Percentiles rank a stretch among this genome's conserved stretches.
Evolutionary conservation across 257 asterid species (phyloP).

Genomic region (Solanum ahanhuiri): DNA sequence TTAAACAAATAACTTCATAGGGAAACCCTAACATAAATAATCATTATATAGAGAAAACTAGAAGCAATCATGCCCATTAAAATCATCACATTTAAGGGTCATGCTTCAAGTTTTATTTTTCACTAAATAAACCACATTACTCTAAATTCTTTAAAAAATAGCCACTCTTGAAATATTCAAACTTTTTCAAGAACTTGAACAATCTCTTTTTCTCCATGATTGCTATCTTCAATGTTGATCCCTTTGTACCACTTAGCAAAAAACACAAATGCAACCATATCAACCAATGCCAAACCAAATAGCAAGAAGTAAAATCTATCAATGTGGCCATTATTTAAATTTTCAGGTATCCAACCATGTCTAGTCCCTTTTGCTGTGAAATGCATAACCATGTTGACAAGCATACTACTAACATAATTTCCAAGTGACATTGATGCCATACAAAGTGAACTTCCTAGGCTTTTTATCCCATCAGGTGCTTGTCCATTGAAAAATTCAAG

Average conservation of each 20-base stretch:
- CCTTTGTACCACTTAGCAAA: constrained; percentile 55
- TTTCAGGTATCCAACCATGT: constrained; percentile 65
- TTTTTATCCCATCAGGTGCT: constrained; percentile 81
- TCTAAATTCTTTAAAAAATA: background rate
- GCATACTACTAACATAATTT: constrained; percentile 57
- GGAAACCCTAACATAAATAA: background rate
- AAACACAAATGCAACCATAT: constrained; percentile 30
- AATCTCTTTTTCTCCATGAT: background rate
- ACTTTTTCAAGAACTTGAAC: constrained; percentile 13
- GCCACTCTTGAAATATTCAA: background rate
- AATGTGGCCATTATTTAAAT: constrained; percentile 49
- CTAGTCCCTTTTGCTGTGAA: constrained; percentile 24
- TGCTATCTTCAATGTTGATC: constrained; percentile 8
- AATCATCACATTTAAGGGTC: background rate
- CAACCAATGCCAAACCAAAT: constrained; percentile 31
- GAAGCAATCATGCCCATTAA: constrained; percentile 17
- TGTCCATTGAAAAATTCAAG: constrained; percentile 65
- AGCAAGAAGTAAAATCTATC: constrained; percentile 57
- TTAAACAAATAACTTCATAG: background rate
- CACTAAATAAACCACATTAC: background rate
- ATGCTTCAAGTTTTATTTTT: background rate
- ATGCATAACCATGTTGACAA: constrained; percentile 50
- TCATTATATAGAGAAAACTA: background rate
- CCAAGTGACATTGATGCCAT: constrained; percentile 80
- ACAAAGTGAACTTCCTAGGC: constrained; percentile 67